Evolutionary conservation across 1,284 basidiomycete species (phyloP), one percentile per base, ranked within the genome.

Genomic region (Irpex sp.): DNA sequence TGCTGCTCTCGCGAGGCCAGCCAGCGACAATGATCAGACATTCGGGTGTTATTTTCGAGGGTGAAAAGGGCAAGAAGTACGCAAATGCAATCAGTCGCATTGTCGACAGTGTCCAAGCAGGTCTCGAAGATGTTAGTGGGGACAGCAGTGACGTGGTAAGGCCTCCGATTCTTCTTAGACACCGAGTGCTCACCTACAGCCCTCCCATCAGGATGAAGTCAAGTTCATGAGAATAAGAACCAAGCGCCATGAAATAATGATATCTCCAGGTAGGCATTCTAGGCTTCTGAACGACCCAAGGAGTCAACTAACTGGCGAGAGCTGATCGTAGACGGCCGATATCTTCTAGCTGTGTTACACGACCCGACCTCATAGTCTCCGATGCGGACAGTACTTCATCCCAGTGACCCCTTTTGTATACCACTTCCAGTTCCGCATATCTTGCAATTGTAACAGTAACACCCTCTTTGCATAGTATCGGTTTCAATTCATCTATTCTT

Each of bases 201-300:
- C 31, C 26, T 26, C 54, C 54, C 5, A 56, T 56, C 68, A 96
- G 94, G 95, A 97, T 73, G 90, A 93, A 60, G 81, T 97, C 59
- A 84, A 87, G 64, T 94, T 97, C 72, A 87, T 97, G 84, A 82
- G 95, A 59, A 94, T 97, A 76, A 85, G 96, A 58, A 97, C 94
- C 60, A 93, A 87, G 73, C 84, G 91, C 62, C 94, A 97, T 74
- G 96, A 97, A 73, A 81, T 97, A 64, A 93, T 97, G 86, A 95
- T 97, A 66, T 94, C 95, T 2, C 95, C 95, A 64, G 92, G 95
- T 94, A 64, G 54, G 87, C 31, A 40, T 34, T n/a, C 47, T n/a
- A 34, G 3, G 55, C 38, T 40, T 15, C 31, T n/a, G 2, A 47
- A 9, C 40, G 21, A 40, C 37, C 21, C 15, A 21, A 15, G 21